phyloP scores from a whole-genome alignment of 805 yeast genomes.

The Saccharomycopsis fibuligera region DNA sequence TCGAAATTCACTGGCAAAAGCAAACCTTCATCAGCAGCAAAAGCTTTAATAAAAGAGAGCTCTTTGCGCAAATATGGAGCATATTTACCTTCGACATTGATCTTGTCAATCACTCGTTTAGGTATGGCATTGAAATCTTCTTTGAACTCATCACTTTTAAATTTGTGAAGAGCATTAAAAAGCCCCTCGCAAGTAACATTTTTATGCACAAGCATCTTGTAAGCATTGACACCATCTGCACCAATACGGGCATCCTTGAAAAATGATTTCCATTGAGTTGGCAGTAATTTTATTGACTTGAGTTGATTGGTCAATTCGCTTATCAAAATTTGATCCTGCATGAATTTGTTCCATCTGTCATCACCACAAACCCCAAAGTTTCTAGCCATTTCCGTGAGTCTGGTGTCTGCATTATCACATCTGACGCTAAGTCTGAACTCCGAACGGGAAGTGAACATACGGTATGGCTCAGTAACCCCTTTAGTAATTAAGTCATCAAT shows the following conservation, averaged over 20 bases:
- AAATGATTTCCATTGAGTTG: conserved; percentile 55
- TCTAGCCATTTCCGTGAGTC: conserved; percentile 69
- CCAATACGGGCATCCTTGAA: conserved; percentile 26
- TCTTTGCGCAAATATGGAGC: conserved; percentile 76
- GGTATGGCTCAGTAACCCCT: conserved; percentile 94
- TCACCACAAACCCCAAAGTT: conserved; percentile 60
- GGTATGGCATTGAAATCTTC: conserved; percentile 29
- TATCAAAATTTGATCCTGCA: conserved; percentile 38
- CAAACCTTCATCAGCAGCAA: conserved; percentile 75
- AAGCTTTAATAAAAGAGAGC: conserved; percentile 62
- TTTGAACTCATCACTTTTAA: not conserved
- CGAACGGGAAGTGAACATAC: conserved; percentile 96
- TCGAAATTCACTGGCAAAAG: conserved; percentile 62
- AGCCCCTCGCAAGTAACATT: conserved; percentile 5
- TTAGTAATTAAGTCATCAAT: conserved; percentile 91
- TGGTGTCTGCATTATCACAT: conserved; percentile 87
- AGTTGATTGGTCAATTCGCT: conserved; percentile 41
- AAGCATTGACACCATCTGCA: conserved; percentile 47
- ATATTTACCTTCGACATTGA: conserved; percentile 77
- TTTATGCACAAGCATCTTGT: conserved; percentile 41
- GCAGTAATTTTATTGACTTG: conserved; percentile 39
- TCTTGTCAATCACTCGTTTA: conserved; percentile 46
- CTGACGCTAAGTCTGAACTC: conserved; percentile 88
- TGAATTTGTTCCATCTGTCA: conserved; percentile 46
- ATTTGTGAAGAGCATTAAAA: not conserved